A percentile compares a stretch with the other conserved stretches of the same genome.
These are phyloP conservation scores for Clavispora carvajalis DNA, from an alignment of 805 yeast genomes.

Conservation along the genomic window DNA sequence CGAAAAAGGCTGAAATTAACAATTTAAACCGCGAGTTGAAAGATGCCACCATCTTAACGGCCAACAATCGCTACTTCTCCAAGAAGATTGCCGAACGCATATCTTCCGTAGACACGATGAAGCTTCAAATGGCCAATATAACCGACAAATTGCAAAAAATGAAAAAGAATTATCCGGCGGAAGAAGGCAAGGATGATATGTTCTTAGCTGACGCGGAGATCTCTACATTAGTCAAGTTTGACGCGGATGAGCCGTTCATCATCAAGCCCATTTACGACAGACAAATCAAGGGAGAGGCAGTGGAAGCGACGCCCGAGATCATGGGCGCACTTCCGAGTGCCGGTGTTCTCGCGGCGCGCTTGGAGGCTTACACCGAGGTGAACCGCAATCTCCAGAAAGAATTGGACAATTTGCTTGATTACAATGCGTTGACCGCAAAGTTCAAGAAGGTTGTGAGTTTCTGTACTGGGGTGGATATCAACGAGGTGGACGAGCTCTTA, in stretches of 20 bases:
- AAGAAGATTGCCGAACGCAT: conserved; percentile 35
- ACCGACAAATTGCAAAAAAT: conserved; percentile 30
- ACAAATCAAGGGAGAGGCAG: conserved; percentile 28
- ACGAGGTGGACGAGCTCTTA: conserved; percentile 71
- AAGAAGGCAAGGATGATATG: conserved; percentile 34
- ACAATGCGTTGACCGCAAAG: conserved; percentile 46
- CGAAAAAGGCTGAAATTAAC: conserved; percentile 32
- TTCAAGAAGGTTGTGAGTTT: conserved; percentile 84
- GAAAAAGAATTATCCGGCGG: conserved; percentile 15
- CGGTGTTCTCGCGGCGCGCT: conserved; percentile 63
- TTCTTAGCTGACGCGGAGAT: conserved; percentile 44
- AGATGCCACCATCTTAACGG: conserved; percentile 38
- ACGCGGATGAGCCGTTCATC: conserved; percentile 90
- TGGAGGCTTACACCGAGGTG: conserved; percentile 73
- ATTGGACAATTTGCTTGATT: conserved; percentile 45
- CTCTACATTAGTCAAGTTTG: conserved; percentile 55
- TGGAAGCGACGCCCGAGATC: conserved; percentile 22
- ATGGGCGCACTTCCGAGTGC: conserved; percentile 39
- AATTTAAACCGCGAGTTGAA: conserved; percentile 31
- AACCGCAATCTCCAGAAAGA: conserved; percentile 51
- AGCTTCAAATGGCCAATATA: conserved; percentile 38
- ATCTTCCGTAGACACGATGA: conserved; percentile 45
- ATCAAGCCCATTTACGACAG: conserved; percentile 55
- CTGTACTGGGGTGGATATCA: conserved; percentile 83
- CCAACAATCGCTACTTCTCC: conserved; percentile 35